These are phyloP conservation scores for Microdochium trichocladiopsis DNA, from an alignment of 2,329 filamentous ascomycete species.

Conservation along the genomic window DNA sequence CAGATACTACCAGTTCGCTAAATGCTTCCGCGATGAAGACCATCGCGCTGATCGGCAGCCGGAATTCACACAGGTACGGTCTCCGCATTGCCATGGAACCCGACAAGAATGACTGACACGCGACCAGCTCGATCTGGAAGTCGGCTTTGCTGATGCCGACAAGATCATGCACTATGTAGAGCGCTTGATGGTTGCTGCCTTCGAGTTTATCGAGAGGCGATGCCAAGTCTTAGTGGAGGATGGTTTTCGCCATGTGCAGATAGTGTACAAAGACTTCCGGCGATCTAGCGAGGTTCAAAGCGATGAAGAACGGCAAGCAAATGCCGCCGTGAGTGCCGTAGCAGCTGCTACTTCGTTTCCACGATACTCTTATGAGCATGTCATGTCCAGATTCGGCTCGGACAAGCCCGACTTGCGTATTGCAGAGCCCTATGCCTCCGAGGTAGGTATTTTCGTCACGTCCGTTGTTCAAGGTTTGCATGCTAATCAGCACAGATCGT, in stretches of 20 bases:
- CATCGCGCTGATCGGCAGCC: slow-evolving; percentile 87
- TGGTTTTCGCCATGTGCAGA: background rate
- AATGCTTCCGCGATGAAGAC: slow-evolving; percentile 94
- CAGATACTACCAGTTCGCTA: slow-evolving; percentile 86
- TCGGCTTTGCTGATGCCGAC: slow-evolving; percentile 71
- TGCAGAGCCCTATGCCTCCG: slow-evolving; percentile 32
- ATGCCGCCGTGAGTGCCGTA: background rate
- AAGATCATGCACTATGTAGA: slow-evolving; percentile 58
- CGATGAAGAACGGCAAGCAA: background rate
- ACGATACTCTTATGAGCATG: slow-evolving; percentile 52
- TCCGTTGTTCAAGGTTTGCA: background rate
- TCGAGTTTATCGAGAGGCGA: slow-evolving; percentile 34
- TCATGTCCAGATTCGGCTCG: slow-evolving; percentile 74
- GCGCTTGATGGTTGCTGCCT: slow-evolving; percentile 45
- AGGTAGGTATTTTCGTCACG: slow-evolving; percentile 33
- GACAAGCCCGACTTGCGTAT: slow-evolving; percentile 91
- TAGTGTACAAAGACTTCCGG: too few species aligned
- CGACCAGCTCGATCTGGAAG: slow-evolving; percentile 77
- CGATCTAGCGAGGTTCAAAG: background rate
- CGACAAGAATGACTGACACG: slow-evolving; percentile 4
- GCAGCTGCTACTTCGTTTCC: background rate
- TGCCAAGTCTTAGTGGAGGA: background rate
- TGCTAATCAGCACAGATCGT: slow-evolving; percentile 46
- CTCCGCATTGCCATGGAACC: too few species aligned
- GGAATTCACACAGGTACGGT: slow-evolving; percentile 91